Evolutionary conservation across 768 basidiomycete genomes (phyloP).

Genomic region (Leccinum arenicola): DNA sequence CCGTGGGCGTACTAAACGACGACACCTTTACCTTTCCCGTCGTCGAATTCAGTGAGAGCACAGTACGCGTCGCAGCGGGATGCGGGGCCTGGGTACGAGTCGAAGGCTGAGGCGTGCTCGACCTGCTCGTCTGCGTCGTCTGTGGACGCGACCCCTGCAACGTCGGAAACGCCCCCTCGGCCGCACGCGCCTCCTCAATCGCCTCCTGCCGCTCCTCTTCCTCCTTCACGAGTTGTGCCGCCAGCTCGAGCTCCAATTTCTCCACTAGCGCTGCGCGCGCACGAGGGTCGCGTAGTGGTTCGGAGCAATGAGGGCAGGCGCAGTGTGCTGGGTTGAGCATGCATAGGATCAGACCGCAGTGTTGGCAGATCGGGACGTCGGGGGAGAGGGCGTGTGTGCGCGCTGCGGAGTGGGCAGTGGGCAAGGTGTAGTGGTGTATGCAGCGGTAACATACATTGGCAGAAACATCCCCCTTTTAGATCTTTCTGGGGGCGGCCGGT

Average conservation of each 20-base stretch:
- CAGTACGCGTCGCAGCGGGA: constrained; percentile 47
- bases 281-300: constrained; percentile 35
- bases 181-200: constrained; percentile 45
- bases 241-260: constrained; percentile 48
- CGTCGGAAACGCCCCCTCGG: constrained; percentile 61
- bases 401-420: constrained; percentile 35
- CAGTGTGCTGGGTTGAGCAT: constrained; percentile 50
- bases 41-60: constrained; percentile 55
- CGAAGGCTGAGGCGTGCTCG: neutral
- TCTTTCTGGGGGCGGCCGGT: constrained; percentile 40
- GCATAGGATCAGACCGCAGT: constrained; percentile 66
- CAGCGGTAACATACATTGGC: constrained; percentile 44
- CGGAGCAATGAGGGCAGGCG: constrained; percentile 53
- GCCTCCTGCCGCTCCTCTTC: constrained; percentile 45
- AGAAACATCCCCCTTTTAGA: constrained; percentile 67
- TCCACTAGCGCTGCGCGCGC: constrained; percentile 37
- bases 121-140: neutral
- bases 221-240: constrained; percentile 44
- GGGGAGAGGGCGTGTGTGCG: constrained; percentile 55
- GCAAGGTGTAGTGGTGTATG: neutral
- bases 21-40: constrained; percentile 52
- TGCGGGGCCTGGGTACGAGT: neutral
- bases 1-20: constrained; percentile 42
- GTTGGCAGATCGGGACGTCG: constrained; percentile 51
- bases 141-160: constrained; percentile 30